phyloP scores from a whole-genome alignment of 73 alveolate species.

The Paramecium pentaurelia region DNA sequence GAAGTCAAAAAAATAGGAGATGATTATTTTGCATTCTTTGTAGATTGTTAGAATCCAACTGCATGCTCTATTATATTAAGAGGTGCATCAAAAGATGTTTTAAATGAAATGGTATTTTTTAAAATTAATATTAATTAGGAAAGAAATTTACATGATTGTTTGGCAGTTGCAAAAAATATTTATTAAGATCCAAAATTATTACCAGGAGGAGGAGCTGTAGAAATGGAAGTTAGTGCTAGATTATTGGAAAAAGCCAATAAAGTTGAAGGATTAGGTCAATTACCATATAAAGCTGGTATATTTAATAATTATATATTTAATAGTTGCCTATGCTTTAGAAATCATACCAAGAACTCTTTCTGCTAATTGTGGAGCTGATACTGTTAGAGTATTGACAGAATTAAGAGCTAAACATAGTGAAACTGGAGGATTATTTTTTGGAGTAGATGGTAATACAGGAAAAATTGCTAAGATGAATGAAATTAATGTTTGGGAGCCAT shows the following conservation, averaged over 20 bases:
- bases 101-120: slow-evolving; percentile 78
- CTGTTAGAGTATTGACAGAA: slow-evolving; percentile 97
- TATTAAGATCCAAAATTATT: slow-evolving; percentile 95
- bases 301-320: not conserved
- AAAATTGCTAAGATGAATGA: slow-evolving; percentile 93
- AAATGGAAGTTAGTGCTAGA: slow-evolving; percentile 98
- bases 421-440: slow-evolving; percentile 76
- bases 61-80: slow-evolving; percentile 97
- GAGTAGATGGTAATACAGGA: slow-evolving; percentile 99
- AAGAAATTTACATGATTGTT: slow-evolving; percentile 94
- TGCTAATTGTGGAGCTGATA: slow-evolving; percentile 98
- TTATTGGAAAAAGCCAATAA: slow-evolving; percentile 83
- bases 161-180: slow-evolving; percentile 97
- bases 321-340: slow-evolving; percentile 95
- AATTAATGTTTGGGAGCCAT: slow-evolving; percentile 95
- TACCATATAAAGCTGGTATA: slow-evolving; percentile 90
- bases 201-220: slow-evolving; percentile 99
- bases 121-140: slow-evolving; percentile 46
- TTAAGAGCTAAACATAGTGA: slow-evolving; percentile 96
- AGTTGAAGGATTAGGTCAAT: slow-evolving; percentile 90
- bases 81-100: slow-evolving; percentile 98
- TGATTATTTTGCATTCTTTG: slow-evolving; percentile 93
- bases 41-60: slow-evolving; percentile 89
- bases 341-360: slow-evolving; percentile 97
- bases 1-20: slow-evolving; percentile 95